Conservation (phyloP, 495 filamentous ascomycete genomes). For the Xylaria intraflava region DNA sequence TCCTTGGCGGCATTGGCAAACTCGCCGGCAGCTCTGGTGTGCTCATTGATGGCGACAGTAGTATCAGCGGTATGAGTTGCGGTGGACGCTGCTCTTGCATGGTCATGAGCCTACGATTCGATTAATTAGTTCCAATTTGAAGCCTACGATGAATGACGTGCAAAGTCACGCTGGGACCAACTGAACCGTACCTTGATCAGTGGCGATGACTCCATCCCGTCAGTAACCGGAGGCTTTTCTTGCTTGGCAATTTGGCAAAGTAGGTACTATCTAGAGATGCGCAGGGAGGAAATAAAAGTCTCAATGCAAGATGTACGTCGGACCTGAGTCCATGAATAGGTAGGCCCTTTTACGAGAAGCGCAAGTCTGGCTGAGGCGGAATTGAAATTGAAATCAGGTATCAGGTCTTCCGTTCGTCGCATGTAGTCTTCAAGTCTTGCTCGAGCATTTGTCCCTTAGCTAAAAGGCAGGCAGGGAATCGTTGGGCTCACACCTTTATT, state of each 20-base stretch:
- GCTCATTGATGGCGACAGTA: slow-evolving; percentile 74
- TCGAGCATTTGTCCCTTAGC: no score
- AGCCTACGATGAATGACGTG: slow-evolving; percentile 4
- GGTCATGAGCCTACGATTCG: slow-evolving; percentile 72
- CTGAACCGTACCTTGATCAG: slow-evolving; percentile 33
- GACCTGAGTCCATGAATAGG: no score
- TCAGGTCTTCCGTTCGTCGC: no score
- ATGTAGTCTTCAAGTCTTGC: no score
- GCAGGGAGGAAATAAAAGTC: no score
- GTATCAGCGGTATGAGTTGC: slow-evolving; percentile 69
- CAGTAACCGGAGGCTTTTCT: neutral
- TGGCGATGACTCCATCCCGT: slow-evolving; percentile 38
- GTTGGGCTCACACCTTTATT: no score
- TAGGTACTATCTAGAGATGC: neutral
- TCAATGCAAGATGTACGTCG: no score
- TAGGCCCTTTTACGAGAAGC: no score
- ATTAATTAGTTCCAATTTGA: slow-evolving; percentile 3
- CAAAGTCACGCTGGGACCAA: neutral
- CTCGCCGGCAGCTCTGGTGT: slow-evolving; percentile 82
- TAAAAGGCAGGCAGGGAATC: no score
- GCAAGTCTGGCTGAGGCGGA: neutral
- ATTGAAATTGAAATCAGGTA: neutral
- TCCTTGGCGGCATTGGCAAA: slow-evolving; percentile 74
- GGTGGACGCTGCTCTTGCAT: slow-evolving; percentile 72
- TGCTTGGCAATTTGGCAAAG: neutral